Base-by-base conservation (phyloP, 106 monocot species). In the Phalaenopsis aphrodite region DNA sequence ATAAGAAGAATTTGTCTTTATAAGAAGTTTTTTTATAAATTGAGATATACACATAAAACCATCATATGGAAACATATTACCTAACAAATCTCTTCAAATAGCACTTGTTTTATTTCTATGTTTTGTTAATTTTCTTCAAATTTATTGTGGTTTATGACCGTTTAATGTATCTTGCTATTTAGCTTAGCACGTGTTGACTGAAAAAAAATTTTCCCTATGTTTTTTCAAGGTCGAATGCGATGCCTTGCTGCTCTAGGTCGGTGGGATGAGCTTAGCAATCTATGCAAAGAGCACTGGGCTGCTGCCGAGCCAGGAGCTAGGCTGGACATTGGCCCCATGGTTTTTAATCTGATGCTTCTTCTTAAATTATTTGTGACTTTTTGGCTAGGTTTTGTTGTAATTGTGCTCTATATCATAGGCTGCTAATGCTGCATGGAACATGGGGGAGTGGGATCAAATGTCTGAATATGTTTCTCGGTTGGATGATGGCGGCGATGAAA, bases 391-490 rank as follows among this genome's bases (percentile, higher is more conserved):
- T 36, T 41, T 14, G 16, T 56, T 69, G 83, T 39, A 45, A 21
- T 39, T 41, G 56, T 56, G 55, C 11, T 55, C 1, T 6, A 57
- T 43, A 79, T 82, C 78, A 41, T 84, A 99, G 99, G 99, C 99
- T 88, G 99, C 99, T 81, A 88, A 43, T 88, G 92, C 95, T 87
- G 95, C 99, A 52, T 99, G 99, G 99, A 93, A 93, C 77, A 95
- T 99, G 99, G 99, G 99, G 48, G 99, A 99, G 76, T 99, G 99
- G 99, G 93, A 99, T 87, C 99, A 99, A 57, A 99, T 99, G 99
- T 80, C 93, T 56, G 99, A 99, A 82, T 99, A 99, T 88, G 99
- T 99, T 82, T 91, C 91, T 72, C 84, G 87, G 37, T 83, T 99
- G 73, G 99, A 99, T 84, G 95, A 95, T 83, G 99, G 95, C 43